A percentile compares a stretch with the other conserved stretches of the same genome.
Conservation (phyloP, 192 early-diverging fungal species). For the Umbelopsis sp. region DNA sequence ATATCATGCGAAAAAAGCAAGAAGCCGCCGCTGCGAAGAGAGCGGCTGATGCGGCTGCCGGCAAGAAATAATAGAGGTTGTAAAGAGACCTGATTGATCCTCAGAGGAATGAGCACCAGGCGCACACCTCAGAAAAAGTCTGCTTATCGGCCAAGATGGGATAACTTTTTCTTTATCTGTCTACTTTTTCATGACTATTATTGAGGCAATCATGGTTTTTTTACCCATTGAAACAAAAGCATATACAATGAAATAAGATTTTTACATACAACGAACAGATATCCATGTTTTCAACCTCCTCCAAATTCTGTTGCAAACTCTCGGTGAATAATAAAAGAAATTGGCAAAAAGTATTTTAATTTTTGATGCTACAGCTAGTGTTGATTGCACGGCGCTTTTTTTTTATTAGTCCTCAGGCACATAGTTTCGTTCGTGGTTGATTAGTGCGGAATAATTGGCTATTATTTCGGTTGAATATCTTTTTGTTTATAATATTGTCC, state of each 20-base stretch:
- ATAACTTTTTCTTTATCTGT: not conserved
- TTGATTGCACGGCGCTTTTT: no score
- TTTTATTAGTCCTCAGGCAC: no score
- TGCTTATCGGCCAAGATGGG: not conserved
- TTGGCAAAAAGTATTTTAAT: no score
- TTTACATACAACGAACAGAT: not conserved
- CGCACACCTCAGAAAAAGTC: no score
- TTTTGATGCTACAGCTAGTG: no score
- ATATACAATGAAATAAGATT: not conserved
- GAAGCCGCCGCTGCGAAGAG: conserved; percentile 40
- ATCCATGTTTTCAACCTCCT: not conserved
- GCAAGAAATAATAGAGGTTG: conserved; percentile 6
- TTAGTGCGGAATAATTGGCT: no score
- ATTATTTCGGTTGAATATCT: no score
- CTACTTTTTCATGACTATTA: not conserved
- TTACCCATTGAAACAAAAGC: not conserved
- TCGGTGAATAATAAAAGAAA: no score
- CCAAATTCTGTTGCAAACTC: not conserved
- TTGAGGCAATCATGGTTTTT: no score
- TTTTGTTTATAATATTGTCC: no score
- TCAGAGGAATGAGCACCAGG: no score
- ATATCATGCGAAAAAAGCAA: conserved; percentile 56
- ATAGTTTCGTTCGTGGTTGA: not conserved
- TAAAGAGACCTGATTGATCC: no score
- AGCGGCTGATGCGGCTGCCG: conserved; percentile 19